Base-by-base conservation (phyloP, 768 basidiomycete genomes). In the Mycena floridula region DNA sequence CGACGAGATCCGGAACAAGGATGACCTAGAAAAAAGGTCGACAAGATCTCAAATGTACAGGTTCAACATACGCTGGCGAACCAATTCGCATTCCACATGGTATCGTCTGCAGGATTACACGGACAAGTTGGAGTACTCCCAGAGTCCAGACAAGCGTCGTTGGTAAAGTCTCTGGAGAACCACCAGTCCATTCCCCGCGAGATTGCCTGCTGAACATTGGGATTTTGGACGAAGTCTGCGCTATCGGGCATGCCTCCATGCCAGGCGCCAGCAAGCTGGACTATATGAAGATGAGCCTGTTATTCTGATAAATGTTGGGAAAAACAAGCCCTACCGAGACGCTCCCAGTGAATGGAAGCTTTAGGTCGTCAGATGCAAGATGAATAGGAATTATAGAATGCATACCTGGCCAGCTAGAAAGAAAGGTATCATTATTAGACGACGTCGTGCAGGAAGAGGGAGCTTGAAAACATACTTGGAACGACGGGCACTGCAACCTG, bases 51-150 rank as follows among this genome's bases (percentile, higher is more conserved):
- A 32, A 16, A 6, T 8, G 18, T 16, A 23, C 22, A 13, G 38
- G 43, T 16, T 21, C 7, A 54, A 16, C 71, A 9, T 37, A 77
- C 77, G 50, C 80, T 81, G 4, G 73, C 72, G 51, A 72, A 79
- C 82, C 81, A 83, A 53, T 82, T 83, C 1, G 73, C 71, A 51
- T 82, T 84, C 77, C 80, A 72, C 26, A 74, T 49, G 37, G 62
- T 59, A 45, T 66, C 61, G 26, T 67, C 76, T 4, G 70, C 67
- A 7, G 76, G 76, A 8, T 61, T 60, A 49, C 82, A 85, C 4
- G 81, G 78, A 50, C 82, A 84, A 1, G 61, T 50, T 5, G 59
- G 25, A 5, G 66, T 69, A 4, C 81, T 80, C n/a, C 82, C 82
- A 1, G 55, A 61, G 52, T 74, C 74, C 23, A 82, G 56, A 53